Percentiles rank a stretch among this genome's conserved stretches.
These are phyloP conservation scores for Macrolepiota albuminosa DNA, from an alignment of 768 basidiomycete genomes.

Conservation along the genomic window DNA sequence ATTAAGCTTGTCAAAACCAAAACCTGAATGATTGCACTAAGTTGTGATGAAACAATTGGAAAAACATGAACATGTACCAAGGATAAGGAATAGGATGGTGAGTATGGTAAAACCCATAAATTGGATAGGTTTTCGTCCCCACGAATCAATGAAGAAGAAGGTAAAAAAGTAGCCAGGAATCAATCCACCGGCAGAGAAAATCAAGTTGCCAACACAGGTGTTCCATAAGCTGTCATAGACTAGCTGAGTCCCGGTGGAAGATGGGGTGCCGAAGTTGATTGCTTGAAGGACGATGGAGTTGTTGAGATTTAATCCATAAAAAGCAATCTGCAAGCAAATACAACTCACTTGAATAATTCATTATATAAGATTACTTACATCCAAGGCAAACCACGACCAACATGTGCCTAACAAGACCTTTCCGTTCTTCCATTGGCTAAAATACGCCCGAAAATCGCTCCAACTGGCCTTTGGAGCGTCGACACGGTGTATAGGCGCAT, in stretches of 20 bases:
- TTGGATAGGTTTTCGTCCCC: constrained; percentile 83
- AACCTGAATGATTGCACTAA: constrained; percentile 38
- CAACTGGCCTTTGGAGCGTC: constrained; percentile 64
- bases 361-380: constrained; percentile 39
- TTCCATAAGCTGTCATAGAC: constrained; percentile 61
- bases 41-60: too few species aligned
- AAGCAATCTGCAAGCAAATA: constrained; percentile 55
- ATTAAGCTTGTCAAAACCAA: constrained; percentile 56
- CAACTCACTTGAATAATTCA: background rate
- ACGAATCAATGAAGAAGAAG: constrained; percentile 63
- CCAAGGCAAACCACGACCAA: constrained; percentile 88
- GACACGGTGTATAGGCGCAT: constrained; percentile 53
- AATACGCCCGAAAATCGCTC: constrained; percentile 65
- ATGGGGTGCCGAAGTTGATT: constrained; percentile 63
- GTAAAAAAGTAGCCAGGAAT: constrained; percentile 74
- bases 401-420: constrained; percentile 79
- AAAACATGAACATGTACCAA: constrained; percentile 44
- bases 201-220: constrained; percentile 68
- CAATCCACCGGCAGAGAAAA: constrained; percentile 72
- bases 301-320: constrained; percentile 87
- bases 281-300: constrained; percentile 67
- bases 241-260: constrained; percentile 24
- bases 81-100: constrained; percentile 58
- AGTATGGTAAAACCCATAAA: constrained; percentile 71
- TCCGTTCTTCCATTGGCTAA: constrained; percentile 68